phyloP scores from a whole-genome alignment of 192 early-diverging fungal species.

The Rhizoclosmatium sp. region DNA sequence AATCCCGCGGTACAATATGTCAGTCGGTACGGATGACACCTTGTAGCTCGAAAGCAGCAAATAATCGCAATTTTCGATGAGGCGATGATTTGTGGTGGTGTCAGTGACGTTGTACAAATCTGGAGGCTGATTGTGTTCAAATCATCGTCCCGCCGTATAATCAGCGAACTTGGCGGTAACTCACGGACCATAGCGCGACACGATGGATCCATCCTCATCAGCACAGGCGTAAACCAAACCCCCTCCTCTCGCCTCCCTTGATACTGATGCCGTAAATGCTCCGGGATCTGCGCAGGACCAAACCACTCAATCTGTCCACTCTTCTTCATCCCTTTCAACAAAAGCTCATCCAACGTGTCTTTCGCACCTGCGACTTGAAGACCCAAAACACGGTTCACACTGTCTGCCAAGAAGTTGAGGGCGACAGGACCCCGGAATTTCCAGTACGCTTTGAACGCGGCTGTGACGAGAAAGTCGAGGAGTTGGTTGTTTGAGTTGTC shows the following conservation, averaged over 20 bases:
- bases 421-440: background rate
- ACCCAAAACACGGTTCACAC: background rate
- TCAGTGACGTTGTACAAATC: too few species aligned
- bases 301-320: background rate
- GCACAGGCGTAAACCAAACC: too few species aligned
- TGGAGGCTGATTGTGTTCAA: too few species aligned
- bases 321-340: constrained; percentile 26
- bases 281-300: too few species aligned
- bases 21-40: background rate
- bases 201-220: too few species aligned
- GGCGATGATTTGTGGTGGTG: background rate
- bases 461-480: constrained; percentile 1
- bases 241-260: too few species aligned
- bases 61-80: background rate
- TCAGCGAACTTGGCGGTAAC: too few species aligned
- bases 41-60: background rate
- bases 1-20: background rate
- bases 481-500: background rate
- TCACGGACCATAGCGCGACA: too few species aligned
- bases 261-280: too few species aligned
- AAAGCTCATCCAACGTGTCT: background rate
- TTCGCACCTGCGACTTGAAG: background rate
- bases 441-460: background rate
- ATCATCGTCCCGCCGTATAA: too few species aligned
- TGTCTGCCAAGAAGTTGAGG: background rate